Evolutionary conservation across 2,329 filamentous ascomycete genomes (phyloP).

Genomic region (Shiraia sp.): DNA sequence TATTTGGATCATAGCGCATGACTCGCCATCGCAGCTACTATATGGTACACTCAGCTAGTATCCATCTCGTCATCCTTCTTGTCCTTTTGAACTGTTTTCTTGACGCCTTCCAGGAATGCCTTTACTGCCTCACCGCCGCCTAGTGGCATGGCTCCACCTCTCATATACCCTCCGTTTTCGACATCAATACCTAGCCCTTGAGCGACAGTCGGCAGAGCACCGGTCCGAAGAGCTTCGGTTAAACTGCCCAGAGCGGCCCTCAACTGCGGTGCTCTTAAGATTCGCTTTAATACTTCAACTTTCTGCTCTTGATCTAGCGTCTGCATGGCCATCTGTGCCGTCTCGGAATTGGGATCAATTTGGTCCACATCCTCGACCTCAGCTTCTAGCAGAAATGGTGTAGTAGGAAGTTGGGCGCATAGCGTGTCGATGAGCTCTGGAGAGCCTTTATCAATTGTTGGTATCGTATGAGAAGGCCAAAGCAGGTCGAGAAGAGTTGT

Average conservation of each 20-base stretch:
- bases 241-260: slow-evolving; percentile 82
- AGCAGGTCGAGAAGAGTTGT: slow-evolving; percentile 87
- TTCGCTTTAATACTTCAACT: slow-evolving; percentile 76
- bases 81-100: slow-evolving; percentile 69
- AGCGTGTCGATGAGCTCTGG: slow-evolving; percentile 70
- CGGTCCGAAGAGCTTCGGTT: slow-evolving; percentile 85
- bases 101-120: slow-evolving; percentile 88
- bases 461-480: slow-evolving; percentile 74
- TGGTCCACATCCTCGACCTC: slow-evolving; percentile 64
- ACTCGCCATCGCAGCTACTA: neutral
- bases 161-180: slow-evolving; percentile 80
- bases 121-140: slow-evolving; percentile 88
- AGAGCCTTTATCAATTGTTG: slow-evolving; percentile 72
- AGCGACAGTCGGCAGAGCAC: slow-evolving; percentile 85
- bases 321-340: slow-evolving; percentile 72
- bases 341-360: slow-evolving; percentile 69
- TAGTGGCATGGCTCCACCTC: slow-evolving; percentile 77
- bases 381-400: slow-evolving; percentile 76
- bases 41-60: slow-evolving; percentile 23
- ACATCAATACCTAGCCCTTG: slow-evolving; percentile 82
- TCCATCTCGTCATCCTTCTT: slow-evolving; percentile 40
- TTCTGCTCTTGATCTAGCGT: slow-evolving; percentile 77
- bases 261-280: slow-evolving; percentile 88
- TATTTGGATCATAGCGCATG: neutral
- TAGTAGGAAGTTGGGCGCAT: slow-evolving; percentile 76